Conservation (phyloP, 2,329 filamentous ascomycete species). For the Curvularia spicifera region DNA sequence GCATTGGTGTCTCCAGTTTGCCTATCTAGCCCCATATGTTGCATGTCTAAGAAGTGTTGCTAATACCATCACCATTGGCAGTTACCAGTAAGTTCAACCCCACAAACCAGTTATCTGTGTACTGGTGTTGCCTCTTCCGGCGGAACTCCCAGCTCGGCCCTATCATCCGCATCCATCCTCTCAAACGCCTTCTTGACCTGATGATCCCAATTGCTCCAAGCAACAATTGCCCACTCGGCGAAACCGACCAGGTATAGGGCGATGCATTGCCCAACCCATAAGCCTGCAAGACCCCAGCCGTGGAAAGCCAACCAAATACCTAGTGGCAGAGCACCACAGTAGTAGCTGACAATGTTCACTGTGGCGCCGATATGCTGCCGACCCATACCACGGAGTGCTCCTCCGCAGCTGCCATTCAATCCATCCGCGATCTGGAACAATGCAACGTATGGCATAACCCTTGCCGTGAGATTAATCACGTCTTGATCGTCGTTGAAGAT, state of each 20-base stretch:
- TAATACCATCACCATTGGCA: conserved; percentile 15
- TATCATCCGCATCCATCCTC: conserved; percentile 65
- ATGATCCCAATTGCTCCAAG: conserved; percentile 75
- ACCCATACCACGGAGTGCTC: conserved; percentile 81
- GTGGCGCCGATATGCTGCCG: conserved; percentile 82
- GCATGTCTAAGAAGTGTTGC: conserved; percentile 30
- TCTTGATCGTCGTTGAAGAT: conserved; percentile 80
- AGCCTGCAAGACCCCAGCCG: conserved; percentile 78
- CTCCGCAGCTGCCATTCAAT: conserved; percentile 83
- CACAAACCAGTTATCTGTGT: conserved; percentile 17
- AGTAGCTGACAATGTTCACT: conserved; percentile 84
- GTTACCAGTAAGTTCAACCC: conserved; percentile 3
- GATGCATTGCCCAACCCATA: conserved; percentile 83
- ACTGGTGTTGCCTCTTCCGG: conserved; percentile 29
- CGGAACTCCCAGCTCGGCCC: conserved; percentile 49
- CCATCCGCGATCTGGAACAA: conserved; percentile 91
- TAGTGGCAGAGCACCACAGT: conserved; percentile 78
- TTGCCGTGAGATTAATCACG: conserved; percentile 74
- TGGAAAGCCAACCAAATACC: conserved; percentile 86
- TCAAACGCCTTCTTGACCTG: conserved; percentile 75
- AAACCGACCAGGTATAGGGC: conserved; percentile 76
- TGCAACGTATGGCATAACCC: conserved; percentile 84
- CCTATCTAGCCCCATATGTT: conserved; percentile 34
- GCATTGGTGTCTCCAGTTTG: conserved; percentile 25
- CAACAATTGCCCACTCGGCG: conserved; percentile 80